Percentiles rank a stretch among this genome's conserved stretches.
These are phyloP conservation scores for Colletotrichum sp. DNA, from an alignment of 2,329 filamentous ascomycete species.

Conservation along the genomic window DNA sequence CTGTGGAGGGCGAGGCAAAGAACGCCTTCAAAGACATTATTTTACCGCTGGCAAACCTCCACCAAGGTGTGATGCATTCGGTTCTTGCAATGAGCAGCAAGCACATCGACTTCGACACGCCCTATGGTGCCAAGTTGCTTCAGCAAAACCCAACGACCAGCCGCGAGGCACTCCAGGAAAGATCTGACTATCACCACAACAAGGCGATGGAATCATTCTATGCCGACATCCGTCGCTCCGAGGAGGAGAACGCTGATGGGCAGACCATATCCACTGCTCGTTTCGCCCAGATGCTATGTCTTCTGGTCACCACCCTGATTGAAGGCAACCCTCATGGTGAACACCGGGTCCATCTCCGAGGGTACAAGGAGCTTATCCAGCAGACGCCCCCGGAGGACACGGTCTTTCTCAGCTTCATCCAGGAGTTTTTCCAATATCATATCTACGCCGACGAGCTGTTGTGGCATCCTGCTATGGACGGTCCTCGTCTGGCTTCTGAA, in stretches of 20 bases:
- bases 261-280: constrained; percentile 56
- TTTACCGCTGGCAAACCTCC: constrained; percentile 79
- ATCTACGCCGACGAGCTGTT: constrained; percentile 69
- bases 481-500: constrained; percentile 44
- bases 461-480: constrained; percentile 46
- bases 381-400: constrained; percentile 66
- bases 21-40: constrained; percentile 89
- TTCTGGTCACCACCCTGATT: constrained; percentile 62
- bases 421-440: constrained; percentile 88
- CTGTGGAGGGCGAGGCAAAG: constrained; percentile 78
- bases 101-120: constrained; percentile 68
- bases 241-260: constrained; percentile 48
- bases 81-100: constrained; percentile 83
- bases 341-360: constrained; percentile 80
- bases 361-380: constrained; percentile 75
- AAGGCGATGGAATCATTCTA: constrained; percentile 59
- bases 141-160: constrained; percentile 53
- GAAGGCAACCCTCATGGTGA: constrained; percentile 66
- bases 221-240: constrained; percentile 47
- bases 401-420: constrained; percentile 68
- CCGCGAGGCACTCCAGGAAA: constrained; percentile 49
- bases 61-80: constrained; percentile 88
- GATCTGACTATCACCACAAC: constrained; percentile 61
- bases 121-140: constrained; percentile 60
- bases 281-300: constrained; percentile 69